Conservation (phyloP, 345 rosid genomes). For the Trapa incisa region DNA sequence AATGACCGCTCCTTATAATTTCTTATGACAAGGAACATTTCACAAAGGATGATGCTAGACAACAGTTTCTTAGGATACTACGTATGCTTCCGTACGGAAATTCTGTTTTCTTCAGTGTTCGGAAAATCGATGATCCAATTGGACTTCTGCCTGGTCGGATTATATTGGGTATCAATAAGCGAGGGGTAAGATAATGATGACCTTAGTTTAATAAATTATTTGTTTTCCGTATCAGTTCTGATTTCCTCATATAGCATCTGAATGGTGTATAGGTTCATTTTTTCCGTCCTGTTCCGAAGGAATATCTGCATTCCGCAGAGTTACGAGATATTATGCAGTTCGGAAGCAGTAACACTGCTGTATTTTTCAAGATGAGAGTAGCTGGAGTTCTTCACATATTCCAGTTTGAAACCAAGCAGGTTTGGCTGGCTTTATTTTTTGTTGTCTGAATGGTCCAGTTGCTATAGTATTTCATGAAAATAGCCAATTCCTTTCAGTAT, state of each 20-base stretch:
- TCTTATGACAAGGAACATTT: slow-evolving; percentile 52
- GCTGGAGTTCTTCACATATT: slow-evolving; percentile 97
- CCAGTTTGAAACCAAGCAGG: slow-evolving; percentile 99
- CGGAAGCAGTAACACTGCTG: slow-evolving; percentile 97
- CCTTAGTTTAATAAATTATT: not conserved
- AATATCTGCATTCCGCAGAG: slow-evolving; percentile 91
- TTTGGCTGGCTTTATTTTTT: slow-evolving; percentile 2
- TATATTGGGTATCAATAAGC: slow-evolving; percentile 87
- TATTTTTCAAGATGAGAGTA: slow-evolving; percentile 96
- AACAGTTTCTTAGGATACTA: slow-evolving; percentile 74
- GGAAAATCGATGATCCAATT: slow-evolving; percentile 96
- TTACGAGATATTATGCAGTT: slow-evolving; percentile 97
- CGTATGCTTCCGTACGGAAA: slow-evolving; percentile 83
- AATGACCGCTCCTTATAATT: not conserved
- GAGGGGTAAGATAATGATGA: slow-evolving; percentile 54
- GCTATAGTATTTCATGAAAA: not conserved
- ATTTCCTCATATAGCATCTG: not conserved
- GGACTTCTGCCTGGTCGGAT: slow-evolving; percentile 93
- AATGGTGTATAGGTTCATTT: slow-evolving; percentile 56
- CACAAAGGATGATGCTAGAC: slow-evolving; percentile 94
- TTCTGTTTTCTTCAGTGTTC: slow-evolving; percentile 83
- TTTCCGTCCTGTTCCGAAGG: slow-evolving; percentile 96
- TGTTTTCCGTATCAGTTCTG: not conserved
- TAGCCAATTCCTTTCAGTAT: not conserved
- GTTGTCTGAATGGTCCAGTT: no score